These are phyloP conservation scores for Cladochytrium replicatum DNA, from an alignment of 192 early-diverging fungal species.

Conservation along the genomic window DNA sequence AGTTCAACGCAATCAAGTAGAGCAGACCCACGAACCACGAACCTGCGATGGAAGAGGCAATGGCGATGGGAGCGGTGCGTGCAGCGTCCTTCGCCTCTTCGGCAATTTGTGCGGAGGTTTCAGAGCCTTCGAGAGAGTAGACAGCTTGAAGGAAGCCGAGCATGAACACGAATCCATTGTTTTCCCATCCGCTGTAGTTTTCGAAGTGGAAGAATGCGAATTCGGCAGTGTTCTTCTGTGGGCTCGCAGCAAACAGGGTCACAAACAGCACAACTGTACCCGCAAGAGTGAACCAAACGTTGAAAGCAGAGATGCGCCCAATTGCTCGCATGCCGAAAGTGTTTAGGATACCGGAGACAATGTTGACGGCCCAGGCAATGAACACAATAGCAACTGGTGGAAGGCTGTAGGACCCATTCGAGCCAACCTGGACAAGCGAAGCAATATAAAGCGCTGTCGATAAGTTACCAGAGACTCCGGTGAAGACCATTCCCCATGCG, in stretches of 20 bases:
- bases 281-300: neutral
- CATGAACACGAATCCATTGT: conserved; percentile 5
- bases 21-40: conserved; percentile 15
- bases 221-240: neutral
- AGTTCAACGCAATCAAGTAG: conserved; percentile 18
- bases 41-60: conserved; percentile 15
- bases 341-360: neutral
- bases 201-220: too few species aligned
- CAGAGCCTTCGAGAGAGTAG: conserved; percentile 20
- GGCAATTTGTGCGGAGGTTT: conserved; percentile 25
- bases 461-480: neutral
- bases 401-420: neutral
- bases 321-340: neutral
- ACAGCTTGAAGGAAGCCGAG: conserved; percentile 5
- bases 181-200: neutral
- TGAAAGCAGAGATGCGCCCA: neutral
- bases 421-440: neutral
- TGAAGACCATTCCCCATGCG: too few species aligned
- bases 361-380: neutral
- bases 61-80: conserved; percentile 20
- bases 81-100: conserved; percentile 28
- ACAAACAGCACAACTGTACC: conserved; percentile 9
- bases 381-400: neutral
- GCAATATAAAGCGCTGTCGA: neutral
- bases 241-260: neutral